Conservation (phyloP, 1,284 basidiomycete species). For the Exobasidium cylindrosporum region DNA sequence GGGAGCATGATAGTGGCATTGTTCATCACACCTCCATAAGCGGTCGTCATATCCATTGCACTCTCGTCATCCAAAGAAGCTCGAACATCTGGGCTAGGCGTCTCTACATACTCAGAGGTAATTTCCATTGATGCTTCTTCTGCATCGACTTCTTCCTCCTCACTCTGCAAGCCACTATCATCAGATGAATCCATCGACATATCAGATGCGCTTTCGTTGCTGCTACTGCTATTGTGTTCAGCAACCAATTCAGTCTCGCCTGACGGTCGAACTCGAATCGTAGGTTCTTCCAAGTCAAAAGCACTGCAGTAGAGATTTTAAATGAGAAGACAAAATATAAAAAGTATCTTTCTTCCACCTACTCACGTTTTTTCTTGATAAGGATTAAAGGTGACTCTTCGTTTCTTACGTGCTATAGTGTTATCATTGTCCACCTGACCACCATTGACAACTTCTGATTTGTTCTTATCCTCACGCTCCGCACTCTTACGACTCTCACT, state of each 20-base stretch:
- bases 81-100: constrained; percentile 23
- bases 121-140: constrained; percentile 2
- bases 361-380: constrained; percentile 21
- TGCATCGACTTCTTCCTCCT: constrained; percentile 6
- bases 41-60: constrained; percentile 9
- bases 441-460: background rate
- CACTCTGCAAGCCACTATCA: constrained; percentile 1
- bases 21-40: constrained; percentile 11
- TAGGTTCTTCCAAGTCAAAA: constrained; percentile 34
- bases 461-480: background rate
- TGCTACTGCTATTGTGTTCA: background rate
- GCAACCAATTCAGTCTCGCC: constrained; percentile 12
- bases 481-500: background rate
- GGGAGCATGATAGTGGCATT: constrained; percentile 15
- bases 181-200: constrained; percentile 1
- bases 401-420: constrained; percentile 14
- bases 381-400: constrained; percentile 30
- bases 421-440: background rate
- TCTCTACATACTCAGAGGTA: constrained; percentile 20
- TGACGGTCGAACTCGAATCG: constrained; percentile 28
- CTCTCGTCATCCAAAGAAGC: background rate
- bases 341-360: background rate
- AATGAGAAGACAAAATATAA: background rate
- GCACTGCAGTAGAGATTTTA: background rate
- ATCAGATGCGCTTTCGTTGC: background rate